Evolutionary conservation across 768 basidiomycete genomes (phyloP).

Genomic region (Trametes elegans): DNA sequence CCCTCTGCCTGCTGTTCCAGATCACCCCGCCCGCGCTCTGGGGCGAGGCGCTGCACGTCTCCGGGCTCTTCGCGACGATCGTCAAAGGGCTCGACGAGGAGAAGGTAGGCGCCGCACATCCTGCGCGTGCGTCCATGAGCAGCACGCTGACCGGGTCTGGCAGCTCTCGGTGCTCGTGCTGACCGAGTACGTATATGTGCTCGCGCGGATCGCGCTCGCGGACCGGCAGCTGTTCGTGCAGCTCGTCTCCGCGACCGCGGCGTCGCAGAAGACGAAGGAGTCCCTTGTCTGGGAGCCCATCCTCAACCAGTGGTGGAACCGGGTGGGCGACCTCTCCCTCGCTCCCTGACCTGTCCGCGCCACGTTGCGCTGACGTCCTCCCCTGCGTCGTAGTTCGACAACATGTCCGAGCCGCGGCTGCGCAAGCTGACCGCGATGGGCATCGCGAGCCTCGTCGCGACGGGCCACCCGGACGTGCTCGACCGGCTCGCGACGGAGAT

Average conservation of each 20-base stretch:
- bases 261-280: constrained; percentile 46
- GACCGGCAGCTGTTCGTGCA: constrained; percentile 68
- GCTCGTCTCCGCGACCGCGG: constrained; percentile 63
- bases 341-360: background rate
- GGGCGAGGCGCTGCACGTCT: constrained; percentile 71
- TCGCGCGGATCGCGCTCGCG: constrained; percentile 69
- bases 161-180: constrained; percentile 46
- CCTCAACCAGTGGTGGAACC: constrained; percentile 81
- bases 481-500: constrained; percentile 70
- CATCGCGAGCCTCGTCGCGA: constrained; percentile 72
- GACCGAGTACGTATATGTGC: constrained; percentile 69
- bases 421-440: constrained; percentile 86
- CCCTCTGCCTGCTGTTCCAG: constrained; percentile 61
- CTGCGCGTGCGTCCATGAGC: background rate
- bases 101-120: constrained; percentile 44
- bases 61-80: constrained; percentile 68
- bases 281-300: constrained; percentile 59
- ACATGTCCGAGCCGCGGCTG: constrained; percentile 81
- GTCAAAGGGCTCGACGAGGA: constrained; percentile 61
- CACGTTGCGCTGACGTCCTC: background rate
- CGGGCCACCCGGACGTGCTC: constrained; percentile 71
- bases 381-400: constrained; percentile 66
- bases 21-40: constrained; percentile 60
- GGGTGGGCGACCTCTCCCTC: constrained; percentile 42
- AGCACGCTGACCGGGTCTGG: background rate